Evolutionary conservation across 2,329 filamentous ascomycete species (phyloP).

Genomic region (Neoarthrinium moseri): DNA sequence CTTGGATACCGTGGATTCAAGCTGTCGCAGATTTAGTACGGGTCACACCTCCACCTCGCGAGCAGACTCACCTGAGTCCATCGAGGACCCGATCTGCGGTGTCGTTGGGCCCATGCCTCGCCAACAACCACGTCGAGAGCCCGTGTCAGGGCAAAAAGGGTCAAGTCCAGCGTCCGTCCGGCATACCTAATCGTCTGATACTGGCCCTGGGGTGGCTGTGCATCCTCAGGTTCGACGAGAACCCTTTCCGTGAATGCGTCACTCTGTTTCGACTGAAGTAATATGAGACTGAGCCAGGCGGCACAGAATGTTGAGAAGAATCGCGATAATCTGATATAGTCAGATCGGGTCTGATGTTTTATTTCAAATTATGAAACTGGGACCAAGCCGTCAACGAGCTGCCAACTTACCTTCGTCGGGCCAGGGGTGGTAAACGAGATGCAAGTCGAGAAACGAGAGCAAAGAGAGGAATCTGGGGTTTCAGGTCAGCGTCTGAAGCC

Average conservation of each 20-base stretch:
- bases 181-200: slow-evolving; percentile 37
- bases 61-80: slow-evolving; percentile 45
- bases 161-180: slow-evolving; percentile 78
- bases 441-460: slow-evolving; percentile 4
- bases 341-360: slow-evolving; percentile 5
- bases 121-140: slow-evolving; percentile 71
- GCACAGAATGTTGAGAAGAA: slow-evolving; percentile 59
- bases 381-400: not conserved
- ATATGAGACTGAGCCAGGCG: slow-evolving; percentile 54
- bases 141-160: slow-evolving; percentile 72
- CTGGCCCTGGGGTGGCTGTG: slow-evolving; percentile 13
- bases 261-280: slow-evolving; percentile 56
- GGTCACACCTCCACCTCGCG: not conserved
- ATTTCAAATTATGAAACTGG: slow-evolving; percentile 5
- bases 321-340: slow-evolving; percentile 48
- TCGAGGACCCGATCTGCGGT: slow-evolving; percentile 37
- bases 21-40: slow-evolving; percentile 23
- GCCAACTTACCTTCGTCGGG: slow-evolving; percentile 30
- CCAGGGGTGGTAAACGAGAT: slow-evolving; percentile 10
- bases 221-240: slow-evolving; percentile 25
- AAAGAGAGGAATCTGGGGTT: slow-evolving; percentile 4
- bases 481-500: slow-evolving; percentile 3
- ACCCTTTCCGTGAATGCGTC: slow-evolving; percentile 39
- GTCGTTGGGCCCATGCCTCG: slow-evolving; percentile 59
- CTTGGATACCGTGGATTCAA: slow-evolving; percentile 39